These are phyloP conservation scores for Fomitopsis schrenkii DNA, from an alignment of 1,284 basidiomycete genomes.

Conservation along the genomic window DNA sequence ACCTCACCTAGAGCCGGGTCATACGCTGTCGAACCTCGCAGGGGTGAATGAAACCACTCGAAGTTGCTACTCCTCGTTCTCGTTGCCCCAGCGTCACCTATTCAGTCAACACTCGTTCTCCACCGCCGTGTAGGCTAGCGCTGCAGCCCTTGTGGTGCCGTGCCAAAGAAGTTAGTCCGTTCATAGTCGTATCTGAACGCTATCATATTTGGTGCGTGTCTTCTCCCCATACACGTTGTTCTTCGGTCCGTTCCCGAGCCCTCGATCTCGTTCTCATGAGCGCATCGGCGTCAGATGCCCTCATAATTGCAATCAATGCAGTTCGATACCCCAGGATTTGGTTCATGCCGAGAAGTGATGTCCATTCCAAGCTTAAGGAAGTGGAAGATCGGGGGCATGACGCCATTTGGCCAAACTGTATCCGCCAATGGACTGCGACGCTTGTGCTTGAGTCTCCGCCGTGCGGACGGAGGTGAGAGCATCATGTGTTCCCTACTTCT, in stretches of 20 bases:
- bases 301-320: not conserved
- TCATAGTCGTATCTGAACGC: not conserved
- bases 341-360: not conserved
- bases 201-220: not conserved
- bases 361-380: not conserved
- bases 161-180: not conserved
- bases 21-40: no score
- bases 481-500: conserved; percentile 1
- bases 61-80: no score
- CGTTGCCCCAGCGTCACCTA: no score
- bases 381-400: not conserved
- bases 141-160: not conserved
- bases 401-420: not conserved
- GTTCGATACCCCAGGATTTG: not conserved
- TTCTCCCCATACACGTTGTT: not conserved
- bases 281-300: not conserved
- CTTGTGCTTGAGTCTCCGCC: not conserved
- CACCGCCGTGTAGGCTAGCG: not conserved
- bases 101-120: no score
- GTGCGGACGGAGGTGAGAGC: not conserved
- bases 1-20: no score
- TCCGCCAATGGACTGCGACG: not conserved
- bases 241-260: not conserved
- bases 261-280: not conserved
- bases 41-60: no score